These are phyloP conservation scores for Haplosporangium sp. DNA, from an alignment of 371 early-diverging fungal species.

Conservation along the genomic window DNA sequence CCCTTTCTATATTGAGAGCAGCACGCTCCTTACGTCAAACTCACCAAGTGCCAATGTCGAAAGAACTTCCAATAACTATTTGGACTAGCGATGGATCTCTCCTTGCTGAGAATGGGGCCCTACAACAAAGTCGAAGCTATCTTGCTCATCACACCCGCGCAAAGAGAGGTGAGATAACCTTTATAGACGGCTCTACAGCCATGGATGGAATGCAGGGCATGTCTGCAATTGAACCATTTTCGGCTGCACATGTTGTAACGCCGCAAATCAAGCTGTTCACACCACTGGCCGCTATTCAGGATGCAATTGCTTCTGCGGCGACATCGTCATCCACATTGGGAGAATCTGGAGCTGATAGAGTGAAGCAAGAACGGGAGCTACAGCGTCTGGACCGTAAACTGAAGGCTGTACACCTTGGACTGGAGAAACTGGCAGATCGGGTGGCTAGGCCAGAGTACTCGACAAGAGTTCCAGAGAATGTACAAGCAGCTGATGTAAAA, in stretches of 20 bases:
- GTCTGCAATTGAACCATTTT: conserved; percentile 12
- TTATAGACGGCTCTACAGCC: conserved; percentile 20
- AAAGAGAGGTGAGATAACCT: conserved; percentile 20
- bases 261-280: conserved; percentile 43
- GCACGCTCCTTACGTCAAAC: conserved; percentile 72
- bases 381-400: conserved; percentile 39
- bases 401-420: conserved; percentile 16
- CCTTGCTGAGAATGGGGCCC: conserved; percentile 45
- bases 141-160: conserved; percentile 41
- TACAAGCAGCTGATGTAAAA: conserved; percentile 25
- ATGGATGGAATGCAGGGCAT: conserved; percentile 6
- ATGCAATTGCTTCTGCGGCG: conserved; percentile 22
- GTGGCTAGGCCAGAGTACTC: conserved; percentile 32
- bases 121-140: conserved; percentile 23
- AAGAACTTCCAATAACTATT: conserved; percentile 65
- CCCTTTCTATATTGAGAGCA: conserved; percentile 71
- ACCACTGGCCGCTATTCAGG: conserved; percentile 34
- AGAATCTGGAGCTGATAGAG: not conserved
- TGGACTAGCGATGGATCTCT: conserved; percentile 55
- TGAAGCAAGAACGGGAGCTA: conserved; percentile 38
- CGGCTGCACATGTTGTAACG: conserved; percentile 27
- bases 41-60: conserved; percentile 67
- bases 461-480: conserved; percentile 33
- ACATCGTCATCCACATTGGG: not conserved
- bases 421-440: conserved; percentile 27